Percentiles rank a stretch among this genome's conserved stretches.
These are phyloP conservation scores for Desmodesmus armatus DNA, from an alignment of 139 green algal species.

Conservation along the genomic window DNA sequence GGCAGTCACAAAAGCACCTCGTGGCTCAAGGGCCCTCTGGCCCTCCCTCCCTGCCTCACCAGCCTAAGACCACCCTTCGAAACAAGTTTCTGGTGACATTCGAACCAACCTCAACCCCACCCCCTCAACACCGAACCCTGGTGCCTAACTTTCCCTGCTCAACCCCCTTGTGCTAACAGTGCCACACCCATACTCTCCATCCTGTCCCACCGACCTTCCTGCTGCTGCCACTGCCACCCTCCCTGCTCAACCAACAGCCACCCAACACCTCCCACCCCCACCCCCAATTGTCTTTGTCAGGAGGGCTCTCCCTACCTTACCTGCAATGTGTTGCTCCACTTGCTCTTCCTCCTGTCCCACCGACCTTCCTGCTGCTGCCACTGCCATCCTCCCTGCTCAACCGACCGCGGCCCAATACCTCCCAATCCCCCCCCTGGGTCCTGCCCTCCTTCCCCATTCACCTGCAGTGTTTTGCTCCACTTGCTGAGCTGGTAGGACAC, in stretches of 20 bases:
- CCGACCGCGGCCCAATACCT: not conserved
- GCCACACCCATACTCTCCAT: not conserved
- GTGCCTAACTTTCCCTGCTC: too few relatives aligned
- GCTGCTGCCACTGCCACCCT: not conserved
- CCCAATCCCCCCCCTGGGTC: not conserved
- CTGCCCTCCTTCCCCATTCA: constrained; percentile 24
- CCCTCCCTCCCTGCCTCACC: too few relatives aligned
- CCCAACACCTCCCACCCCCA: not conserved
- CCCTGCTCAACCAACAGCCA: not conserved
- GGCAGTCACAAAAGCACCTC: too few relatives aligned
- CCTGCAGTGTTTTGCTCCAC: constrained; percentile 92
- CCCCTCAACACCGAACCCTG: too few relatives aligned
- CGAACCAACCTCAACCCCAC: too few relatives aligned
- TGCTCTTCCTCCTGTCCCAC: not conserved
- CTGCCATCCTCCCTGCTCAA: not conserved
- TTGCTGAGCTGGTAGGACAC: constrained; percentile 82
- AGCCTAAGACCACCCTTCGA: too few relatives aligned
- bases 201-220: not conserved
- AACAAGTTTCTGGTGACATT: too few relatives aligned
- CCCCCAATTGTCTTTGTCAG: not conserved
- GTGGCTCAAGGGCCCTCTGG: too few relatives aligned
- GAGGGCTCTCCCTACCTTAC: not conserved
- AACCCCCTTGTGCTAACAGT: too few relatives aligned
- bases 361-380: not conserved
- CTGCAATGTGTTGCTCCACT: constrained; percentile 1